phyloP scores from a whole-genome alignment of 2,329 filamentous ascomycete species.

The Gaeumannomyces sp. region DNA sequence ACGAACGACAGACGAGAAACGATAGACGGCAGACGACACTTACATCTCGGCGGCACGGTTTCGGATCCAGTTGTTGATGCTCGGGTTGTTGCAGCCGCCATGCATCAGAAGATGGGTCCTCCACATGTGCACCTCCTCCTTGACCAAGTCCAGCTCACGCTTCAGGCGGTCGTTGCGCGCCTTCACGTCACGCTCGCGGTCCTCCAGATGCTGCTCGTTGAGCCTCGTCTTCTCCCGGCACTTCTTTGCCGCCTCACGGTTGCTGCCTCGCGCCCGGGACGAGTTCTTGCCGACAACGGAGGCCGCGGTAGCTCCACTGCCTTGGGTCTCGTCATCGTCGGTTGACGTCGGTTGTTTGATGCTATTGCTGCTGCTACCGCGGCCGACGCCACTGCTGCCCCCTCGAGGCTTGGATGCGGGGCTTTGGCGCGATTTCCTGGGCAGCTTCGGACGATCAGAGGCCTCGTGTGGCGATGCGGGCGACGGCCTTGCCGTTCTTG shows the following conservation, averaged over 20 bases:
- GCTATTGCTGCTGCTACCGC: not conserved
- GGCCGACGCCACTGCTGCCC: not conserved
- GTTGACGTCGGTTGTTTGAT: not conserved
- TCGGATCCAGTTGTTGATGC: conserved; percentile 10
- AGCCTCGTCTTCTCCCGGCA: conserved; percentile 7
- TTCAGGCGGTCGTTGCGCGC: not conserved
- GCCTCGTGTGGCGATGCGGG: not conserved
- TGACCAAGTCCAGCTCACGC: conserved; percentile 4
- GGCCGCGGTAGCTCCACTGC: no score
- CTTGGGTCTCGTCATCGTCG: not conserved
- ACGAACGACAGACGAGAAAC: no score
- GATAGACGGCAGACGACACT: not conserved
- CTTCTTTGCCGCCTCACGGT: conserved; percentile 8
- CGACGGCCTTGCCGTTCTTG: not conserved
- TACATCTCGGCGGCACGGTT: conserved; percentile 5
- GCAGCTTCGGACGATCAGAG: no score
- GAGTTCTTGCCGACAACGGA: not conserved
- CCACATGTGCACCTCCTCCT: conserved; percentile 1
- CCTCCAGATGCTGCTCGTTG: conserved; percentile 6
- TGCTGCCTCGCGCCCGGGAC: not conserved
- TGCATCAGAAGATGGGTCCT: conserved; percentile 2
- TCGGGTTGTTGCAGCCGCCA: conserved; percentile 3
- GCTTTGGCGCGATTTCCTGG: not conserved
- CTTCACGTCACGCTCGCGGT: not conserved
- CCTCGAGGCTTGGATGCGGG: not conserved